phyloP scores from a whole-genome alignment of 345 rosid genomes.

The Salix exigua region DNA sequence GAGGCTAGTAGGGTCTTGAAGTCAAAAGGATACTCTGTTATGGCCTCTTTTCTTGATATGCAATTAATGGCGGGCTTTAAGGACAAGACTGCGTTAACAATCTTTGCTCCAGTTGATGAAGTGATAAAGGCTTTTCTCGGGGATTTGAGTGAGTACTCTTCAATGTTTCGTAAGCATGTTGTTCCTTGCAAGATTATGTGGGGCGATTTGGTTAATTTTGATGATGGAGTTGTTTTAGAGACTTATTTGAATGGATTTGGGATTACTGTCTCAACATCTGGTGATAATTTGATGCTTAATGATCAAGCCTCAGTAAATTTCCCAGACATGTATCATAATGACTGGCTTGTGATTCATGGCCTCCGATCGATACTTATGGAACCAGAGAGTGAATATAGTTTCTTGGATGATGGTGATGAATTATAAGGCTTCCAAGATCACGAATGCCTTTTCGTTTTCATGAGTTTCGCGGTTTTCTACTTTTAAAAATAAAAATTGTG shows the following conservation, averaged over 20 bases:
- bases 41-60: constrained; percentile 45
- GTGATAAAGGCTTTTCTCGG: constrained; percentile 13
- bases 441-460: no score
- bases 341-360: constrained; percentile 43
- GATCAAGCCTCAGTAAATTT: constrained; percentile 14
- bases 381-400: constrained; percentile 1
- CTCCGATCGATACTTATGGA: constrained; percentile 12
- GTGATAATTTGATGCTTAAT: constrained; percentile 27
- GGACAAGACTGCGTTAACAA: constrained; percentile 18
- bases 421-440: neutral
- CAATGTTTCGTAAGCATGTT: constrained; percentile 36
- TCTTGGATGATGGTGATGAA: constrained; percentile 9
- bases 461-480: no score
- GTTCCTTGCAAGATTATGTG: constrained; percentile 30
- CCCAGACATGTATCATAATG: constrained; percentile 33
- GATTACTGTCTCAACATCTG: constrained; percentile 24
- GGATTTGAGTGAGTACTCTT: constrained; percentile 17
- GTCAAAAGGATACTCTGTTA: constrained; percentile 34
- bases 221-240: constrained; percentile 15
- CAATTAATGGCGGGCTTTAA: constrained; percentile 29
- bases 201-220: constrained; percentile 30
- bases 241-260: constrained; percentile 31
- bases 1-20: constrained; percentile 27
- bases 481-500: no score
- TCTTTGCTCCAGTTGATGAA: constrained; percentile 43